Evolutionary conservation across 352 stramenopile genomes (phyloP).

Genomic region (Pythium graminicola): DNA sequence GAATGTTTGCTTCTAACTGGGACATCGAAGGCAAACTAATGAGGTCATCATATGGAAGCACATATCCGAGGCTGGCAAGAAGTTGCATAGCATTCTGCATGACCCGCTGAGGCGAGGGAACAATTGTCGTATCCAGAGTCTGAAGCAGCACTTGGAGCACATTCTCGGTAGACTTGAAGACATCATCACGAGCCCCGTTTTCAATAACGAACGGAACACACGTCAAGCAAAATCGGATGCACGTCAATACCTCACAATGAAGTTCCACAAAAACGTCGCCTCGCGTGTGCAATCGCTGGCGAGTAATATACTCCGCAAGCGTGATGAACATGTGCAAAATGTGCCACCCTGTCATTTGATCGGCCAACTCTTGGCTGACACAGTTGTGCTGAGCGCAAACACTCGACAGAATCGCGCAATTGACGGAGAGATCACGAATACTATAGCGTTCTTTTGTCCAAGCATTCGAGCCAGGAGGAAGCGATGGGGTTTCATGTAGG

Average conservation of each 20-base stretch:
- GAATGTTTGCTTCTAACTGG: slow-evolving; percentile 60
- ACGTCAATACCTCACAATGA: slow-evolving; percentile 19
- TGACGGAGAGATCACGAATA: slow-evolving; percentile 26
- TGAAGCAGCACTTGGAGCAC: slow-evolving; percentile 24
- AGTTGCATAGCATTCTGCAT: slow-evolving; percentile 31
- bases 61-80: slow-evolving; percentile 26
- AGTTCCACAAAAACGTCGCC: slow-evolving; percentile 23
- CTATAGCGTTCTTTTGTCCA: slow-evolving; percentile 21
- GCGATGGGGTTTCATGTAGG: slow-evolving; percentile 16
- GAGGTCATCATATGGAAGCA: slow-evolving; percentile 57
- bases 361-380: slow-evolving; percentile 21
- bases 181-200: slow-evolving; percentile 18
- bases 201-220: slow-evolving; percentile 27
- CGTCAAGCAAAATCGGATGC: slow-evolving; percentile 24
- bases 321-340: slow-evolving; percentile 28
- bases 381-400: slow-evolving; percentile 29
- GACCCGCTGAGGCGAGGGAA: slow-evolving; percentile 25
- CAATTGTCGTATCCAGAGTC: slow-evolving; percentile 31
- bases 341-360: slow-evolving; percentile 25
- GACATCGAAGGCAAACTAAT: slow-evolving; percentile 57
- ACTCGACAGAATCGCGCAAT: slow-evolving; percentile 25
- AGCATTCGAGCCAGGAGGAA: slow-evolving; percentile 13
- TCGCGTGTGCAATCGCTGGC: slow-evolving; percentile 23
- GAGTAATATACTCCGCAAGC: slow-evolving; percentile 24
- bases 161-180: slow-evolving; percentile 20